Percentiles rank a stretch among this genome's conserved stretches.
phyloP scores from a whole-genome alignment of 2,329 filamentous ascomycete species.

The Metarhizium rileyi region DNA sequence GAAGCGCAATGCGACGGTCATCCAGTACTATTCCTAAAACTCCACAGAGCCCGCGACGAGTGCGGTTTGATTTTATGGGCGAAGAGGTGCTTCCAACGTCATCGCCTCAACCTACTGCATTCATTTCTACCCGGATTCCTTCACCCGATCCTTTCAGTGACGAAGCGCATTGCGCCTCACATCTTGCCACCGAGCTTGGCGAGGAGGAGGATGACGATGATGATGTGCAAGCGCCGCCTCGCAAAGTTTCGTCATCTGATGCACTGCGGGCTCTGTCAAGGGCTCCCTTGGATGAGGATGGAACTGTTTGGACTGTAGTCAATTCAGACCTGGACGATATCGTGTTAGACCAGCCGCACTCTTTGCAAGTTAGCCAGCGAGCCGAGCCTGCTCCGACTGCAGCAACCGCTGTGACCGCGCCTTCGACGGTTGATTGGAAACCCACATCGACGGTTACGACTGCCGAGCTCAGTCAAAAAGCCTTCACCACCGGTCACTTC shows the following conservation, averaged over 20 bases:
- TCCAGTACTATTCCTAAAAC: constrained; percentile 42
- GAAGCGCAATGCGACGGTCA: constrained; percentile 49
- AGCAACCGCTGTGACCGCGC: not conserved
- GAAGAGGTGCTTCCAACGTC: constrained; percentile 50
- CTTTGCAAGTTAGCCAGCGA: not conserved
- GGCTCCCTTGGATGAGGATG: constrained; percentile 36
- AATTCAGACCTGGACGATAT: constrained; percentile 23
- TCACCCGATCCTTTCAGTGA: constrained; percentile 18
- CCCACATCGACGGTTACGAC: not conserved
- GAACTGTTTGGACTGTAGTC: constrained; percentile 41
- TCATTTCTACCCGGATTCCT: constrained; percentile 18
- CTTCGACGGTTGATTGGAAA: not conserved
- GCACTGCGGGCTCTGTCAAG: constrained; percentile 42
- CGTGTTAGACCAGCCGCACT: constrained; percentile 4
- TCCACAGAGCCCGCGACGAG: constrained; percentile 45
- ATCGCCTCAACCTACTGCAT: constrained; percentile 36
- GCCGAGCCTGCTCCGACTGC: not conserved
- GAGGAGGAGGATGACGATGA: constrained; percentile 26
- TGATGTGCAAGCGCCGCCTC: constrained; percentile 32
- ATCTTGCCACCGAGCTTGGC: constrained; percentile 28
- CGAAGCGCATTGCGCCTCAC: constrained; percentile 18
- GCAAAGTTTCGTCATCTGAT: constrained; percentile 47
- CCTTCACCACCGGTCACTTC: not conserved
- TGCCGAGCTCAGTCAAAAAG: not conserved
- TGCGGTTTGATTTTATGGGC: constrained; percentile 53